Evolutionary conservation across 768 basidiomycete genomes (phyloP).

Genomic region (Lactarius hatsudake): DNA sequence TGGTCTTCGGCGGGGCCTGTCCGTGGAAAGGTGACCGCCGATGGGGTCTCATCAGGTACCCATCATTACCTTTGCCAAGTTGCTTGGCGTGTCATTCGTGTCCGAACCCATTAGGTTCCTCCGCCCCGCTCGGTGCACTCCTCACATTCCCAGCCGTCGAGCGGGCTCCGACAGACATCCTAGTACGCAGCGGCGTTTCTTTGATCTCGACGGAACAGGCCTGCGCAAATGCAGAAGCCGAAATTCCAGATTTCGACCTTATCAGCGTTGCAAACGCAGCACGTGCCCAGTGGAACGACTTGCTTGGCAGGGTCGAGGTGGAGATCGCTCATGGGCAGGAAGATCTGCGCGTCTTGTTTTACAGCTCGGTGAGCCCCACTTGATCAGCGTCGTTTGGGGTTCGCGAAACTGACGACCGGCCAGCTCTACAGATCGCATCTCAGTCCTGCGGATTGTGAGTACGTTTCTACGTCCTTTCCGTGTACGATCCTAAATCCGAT

Average conservation of each 20-base stretch:
- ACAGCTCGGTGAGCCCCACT: constrained; percentile 48
- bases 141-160: neutral
- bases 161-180: constrained; percentile 41
- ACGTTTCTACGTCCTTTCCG: neutral
- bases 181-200: constrained; percentile 63
- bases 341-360: constrained; percentile 55
- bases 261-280: constrained; percentile 44
- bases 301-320: constrained; percentile 53
- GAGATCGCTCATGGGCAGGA: constrained; percentile 38
- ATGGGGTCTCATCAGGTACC: constrained; percentile 50
- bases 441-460: constrained; percentile 61
- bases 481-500: neutral
- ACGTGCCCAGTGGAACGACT: constrained; percentile 54
- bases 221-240: constrained; percentile 56
- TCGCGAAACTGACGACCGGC: neutral
- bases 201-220: constrained; percentile 61
- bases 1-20: constrained; percentile 52
- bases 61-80: neutral
- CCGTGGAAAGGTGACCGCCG: constrained; percentile 43
- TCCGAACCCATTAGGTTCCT: constrained; percentile 38
- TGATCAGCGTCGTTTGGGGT: neutral
- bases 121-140: constrained; percentile 44
- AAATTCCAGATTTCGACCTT: constrained; percentile 59
- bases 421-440: constrained; percentile 62
- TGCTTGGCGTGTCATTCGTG: neutral